A percentile compares a stretch with the other conserved stretches of the same genome.
phyloP scores from a whole-genome alignment of 2,329 filamentous ascomycete species.

The Parascedosporium putredinis region DNA sequence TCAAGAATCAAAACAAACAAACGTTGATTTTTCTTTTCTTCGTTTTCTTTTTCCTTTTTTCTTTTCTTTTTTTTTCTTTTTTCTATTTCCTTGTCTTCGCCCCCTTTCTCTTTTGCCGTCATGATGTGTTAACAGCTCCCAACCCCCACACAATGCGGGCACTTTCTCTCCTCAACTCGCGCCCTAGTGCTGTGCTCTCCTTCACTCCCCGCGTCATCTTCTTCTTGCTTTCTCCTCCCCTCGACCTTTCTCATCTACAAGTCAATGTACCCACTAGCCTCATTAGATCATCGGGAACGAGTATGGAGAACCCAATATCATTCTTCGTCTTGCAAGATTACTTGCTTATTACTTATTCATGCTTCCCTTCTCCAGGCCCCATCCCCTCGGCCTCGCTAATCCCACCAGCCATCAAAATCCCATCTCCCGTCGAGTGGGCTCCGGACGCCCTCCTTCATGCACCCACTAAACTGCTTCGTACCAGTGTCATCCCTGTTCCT shows the following conservation, averaged over 20 bases:
- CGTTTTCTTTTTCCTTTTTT: no score
- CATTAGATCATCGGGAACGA: not conserved
- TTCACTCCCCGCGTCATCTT: no score
- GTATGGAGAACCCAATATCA: not conserved
- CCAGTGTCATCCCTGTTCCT: not conserved
- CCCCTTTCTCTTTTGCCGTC: no score
- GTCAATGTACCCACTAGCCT: not conserved
- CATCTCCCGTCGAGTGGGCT: not conserved
- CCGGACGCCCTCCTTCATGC: not conserved
- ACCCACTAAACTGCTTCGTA: not conserved
- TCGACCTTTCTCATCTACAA: no score
- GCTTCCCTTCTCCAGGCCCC: not conserved
- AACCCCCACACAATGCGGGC: not conserved
- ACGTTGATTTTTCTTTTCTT: not conserved
- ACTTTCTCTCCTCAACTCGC: conserved; percentile 1
- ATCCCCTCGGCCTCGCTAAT: not conserved
- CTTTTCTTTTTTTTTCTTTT: not conserved
- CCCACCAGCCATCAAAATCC: no score
- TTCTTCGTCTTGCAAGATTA: not conserved
- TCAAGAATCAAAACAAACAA: conserved; percentile 8
- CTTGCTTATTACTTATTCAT: conserved; percentile 3
- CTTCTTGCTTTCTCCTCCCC: no score
- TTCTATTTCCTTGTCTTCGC: no score
- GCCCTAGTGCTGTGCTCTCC: no score
- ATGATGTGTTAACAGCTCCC: not conserved